phyloP scores from a whole-genome alignment of 2,329 filamentous ascomycete species.

The Bretziella fagacearum region DNA sequence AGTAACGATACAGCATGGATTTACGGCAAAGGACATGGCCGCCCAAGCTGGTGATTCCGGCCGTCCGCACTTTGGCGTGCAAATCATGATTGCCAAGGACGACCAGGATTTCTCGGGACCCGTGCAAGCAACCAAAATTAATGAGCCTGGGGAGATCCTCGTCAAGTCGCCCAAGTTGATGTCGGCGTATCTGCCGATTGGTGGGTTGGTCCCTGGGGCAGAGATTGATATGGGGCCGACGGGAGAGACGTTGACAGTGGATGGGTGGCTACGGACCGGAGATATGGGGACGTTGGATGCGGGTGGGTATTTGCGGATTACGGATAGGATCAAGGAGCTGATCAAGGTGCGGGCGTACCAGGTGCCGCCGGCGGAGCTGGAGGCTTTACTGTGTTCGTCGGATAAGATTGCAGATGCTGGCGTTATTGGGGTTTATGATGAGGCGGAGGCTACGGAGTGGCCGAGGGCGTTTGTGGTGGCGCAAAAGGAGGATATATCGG shows the following conservation, averaged over 20 bases:
- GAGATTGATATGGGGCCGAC: constrained; percentile 25
- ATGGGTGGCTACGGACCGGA: constrained; percentile 56
- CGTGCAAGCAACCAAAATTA: constrained; percentile 19
- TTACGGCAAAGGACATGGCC: constrained; percentile 29
- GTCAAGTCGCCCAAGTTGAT: constrained; percentile 47
- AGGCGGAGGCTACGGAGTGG: constrained; percentile 42
- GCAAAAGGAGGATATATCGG: constrained; percentile 20
- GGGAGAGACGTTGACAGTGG: constrained; percentile 25
- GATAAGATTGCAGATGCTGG: constrained; percentile 43
- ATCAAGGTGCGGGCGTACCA: constrained; percentile 46
- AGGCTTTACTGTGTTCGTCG: constrained; percentile 23
- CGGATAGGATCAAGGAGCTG: constrained; percentile 54
- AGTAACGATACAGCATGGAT: constrained; percentile 41
- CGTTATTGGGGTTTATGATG: constrained; percentile 41
- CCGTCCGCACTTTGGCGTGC: constrained; percentile 48
- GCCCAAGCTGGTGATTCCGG: constrained; percentile 42
- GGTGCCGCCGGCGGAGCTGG: constrained; percentile 38
- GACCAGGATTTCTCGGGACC: constrained; percentile 19
- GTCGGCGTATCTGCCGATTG: constrained; percentile 50
- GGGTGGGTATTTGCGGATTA: constrained; percentile 43
- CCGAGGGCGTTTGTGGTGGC: constrained; percentile 46
- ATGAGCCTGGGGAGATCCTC: constrained; percentile 46
- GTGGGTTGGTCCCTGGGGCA: constrained; percentile 20
- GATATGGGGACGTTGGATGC: constrained; percentile 46
- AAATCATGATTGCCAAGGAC: constrained; percentile 44